Evolutionary conservation across 768 basidiomycete species (phyloP), one percentile per base, ranked within the genome.

Genomic region (Hygrophorus russula): DNA sequence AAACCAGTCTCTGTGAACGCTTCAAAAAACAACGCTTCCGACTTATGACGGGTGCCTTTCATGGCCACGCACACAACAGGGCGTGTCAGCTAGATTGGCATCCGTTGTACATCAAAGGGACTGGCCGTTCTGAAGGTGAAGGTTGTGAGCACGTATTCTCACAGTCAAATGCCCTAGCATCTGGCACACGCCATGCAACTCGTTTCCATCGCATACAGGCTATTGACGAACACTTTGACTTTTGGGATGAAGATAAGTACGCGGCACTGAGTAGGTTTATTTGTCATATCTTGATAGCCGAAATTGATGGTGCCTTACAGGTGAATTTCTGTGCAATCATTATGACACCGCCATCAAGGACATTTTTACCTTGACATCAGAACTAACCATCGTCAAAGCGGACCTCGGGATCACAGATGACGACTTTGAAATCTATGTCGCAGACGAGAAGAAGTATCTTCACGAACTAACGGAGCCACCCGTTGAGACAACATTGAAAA

Each of bases 121-220:
- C 50, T 5, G 56, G 54, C 13, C 30, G 57, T 0, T 49, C 55
- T 36, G 52, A 57, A 28, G 35, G 51, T 3, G 55, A 57, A 32
- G 46, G 48, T 4, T 52, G 51, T 43, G 52, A 56, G 33, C 35
- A 45, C 0, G 30, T 44, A 19, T 57, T 52, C 18, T 46, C 50
- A 6, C 46, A 49, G 31, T 45, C 50, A 2, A 59, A 59, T 42
- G 48, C 38, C 3, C 40, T 56, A 14, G 55, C 58, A 8, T 10
- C 33, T 19, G 38, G 42, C 7, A 50, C 49, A 33, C 46, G 45
- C 14, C 44, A 52, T 38, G 29, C 50, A 4, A 45, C 38, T 14
- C 17, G 17, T 1, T 51, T 51, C 34, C 50, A 51, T 32, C 40
- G 47, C 15, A 39, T 36, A n/a, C 50, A 51, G 33, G 34, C 30